A percentile compares a stretch with the other conserved stretches of the same genome.
Conservation (phyloP, 345 rosid genomes). For the Draba incana region DNA sequence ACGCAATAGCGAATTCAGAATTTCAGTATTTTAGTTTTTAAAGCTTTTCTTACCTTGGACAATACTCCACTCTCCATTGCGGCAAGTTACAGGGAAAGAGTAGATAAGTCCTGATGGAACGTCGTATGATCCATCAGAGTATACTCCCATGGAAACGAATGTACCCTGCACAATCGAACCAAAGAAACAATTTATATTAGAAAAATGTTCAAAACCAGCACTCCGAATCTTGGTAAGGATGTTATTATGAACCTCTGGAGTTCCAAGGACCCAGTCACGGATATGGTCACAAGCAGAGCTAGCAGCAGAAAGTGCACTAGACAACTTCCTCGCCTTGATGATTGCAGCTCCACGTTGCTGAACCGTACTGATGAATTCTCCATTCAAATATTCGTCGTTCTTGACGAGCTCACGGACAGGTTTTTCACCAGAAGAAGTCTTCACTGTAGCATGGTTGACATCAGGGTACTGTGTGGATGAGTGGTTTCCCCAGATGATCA, state of each 20-base stretch:
- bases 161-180: slow-evolving; percentile 59
- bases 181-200: slow-evolving; percentile 17
- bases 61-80: slow-evolving; percentile 86
- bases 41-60: slow-evolving; percentile 67
- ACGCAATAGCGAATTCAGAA: not conserved
- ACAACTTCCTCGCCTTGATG: slow-evolving; percentile 91
- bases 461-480: slow-evolving; percentile 98
- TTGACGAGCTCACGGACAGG: slow-evolving; percentile 84
- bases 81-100: slow-evolving; percentile 93
- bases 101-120: slow-evolving; percentile 95
- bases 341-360: slow-evolving; percentile 99
- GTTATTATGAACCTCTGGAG: slow-evolving; percentile 72
- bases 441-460: slow-evolving; percentile 95
- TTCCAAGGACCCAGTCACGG: slow-evolving; percentile 99
- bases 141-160: slow-evolving; percentile 98
- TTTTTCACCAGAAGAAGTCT: slow-evolving; percentile 68
- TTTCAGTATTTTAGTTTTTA: no score
- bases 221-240: no score
- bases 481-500: slow-evolving; percentile 98
- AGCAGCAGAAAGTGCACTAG: slow-evolving; percentile 99
- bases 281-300: slow-evolving; percentile 99
- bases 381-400: slow-evolving; percentile 85
- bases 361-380: slow-evolving; percentile 82
- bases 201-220: no score
- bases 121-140: slow-evolving; percentile 96